Evolutionary conservation across 2,329 filamentous ascomycete genomes (phyloP).

Genomic region (Fusarium pininemorale): DNA sequence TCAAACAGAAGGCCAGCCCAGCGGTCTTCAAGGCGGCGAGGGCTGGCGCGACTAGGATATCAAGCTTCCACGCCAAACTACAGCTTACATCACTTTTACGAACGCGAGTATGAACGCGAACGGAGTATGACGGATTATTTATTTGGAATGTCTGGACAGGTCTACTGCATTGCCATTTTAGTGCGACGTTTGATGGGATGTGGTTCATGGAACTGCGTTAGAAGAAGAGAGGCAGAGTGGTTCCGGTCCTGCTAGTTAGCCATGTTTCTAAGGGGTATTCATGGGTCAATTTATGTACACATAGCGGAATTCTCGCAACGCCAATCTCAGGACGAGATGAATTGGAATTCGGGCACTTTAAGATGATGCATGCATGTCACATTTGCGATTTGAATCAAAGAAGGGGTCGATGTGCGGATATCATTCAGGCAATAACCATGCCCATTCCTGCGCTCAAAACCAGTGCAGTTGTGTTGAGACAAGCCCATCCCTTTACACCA

Average conservation of each 20-base stretch:
- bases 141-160: conserved; percentile 25
- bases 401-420: conserved; percentile 27
- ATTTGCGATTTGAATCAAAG: not conserved
- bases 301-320: conserved; percentile 15
- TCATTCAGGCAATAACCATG: conserved; percentile 12
- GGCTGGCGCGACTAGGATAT: conserved; percentile 55
- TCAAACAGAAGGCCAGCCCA: conserved; percentile 45
- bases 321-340: conserved; percentile 12
- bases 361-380: not conserved
- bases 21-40: conserved; percentile 56
- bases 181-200: not conserved
- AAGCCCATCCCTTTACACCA: conserved; percentile 5
- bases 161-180: not conserved
- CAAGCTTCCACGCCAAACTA: not conserved
- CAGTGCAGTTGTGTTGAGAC: not conserved
- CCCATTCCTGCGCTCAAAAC: conserved; percentile 6
- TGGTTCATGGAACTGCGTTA: conserved; percentile 1
- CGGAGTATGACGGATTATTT: conserved; percentile 37
- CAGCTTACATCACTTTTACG: conserved; percentile 5
- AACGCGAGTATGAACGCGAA: conserved; percentile 7
- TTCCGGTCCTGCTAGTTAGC: not conserved
- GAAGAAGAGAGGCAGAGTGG: conserved; percentile 17
- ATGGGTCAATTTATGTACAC: conserved; percentile 12
- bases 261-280: not conserved
- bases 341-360: not conserved